Conservation (phyloP, 306 rosid genomes). For the peach (Prunus persica) region DNA sequence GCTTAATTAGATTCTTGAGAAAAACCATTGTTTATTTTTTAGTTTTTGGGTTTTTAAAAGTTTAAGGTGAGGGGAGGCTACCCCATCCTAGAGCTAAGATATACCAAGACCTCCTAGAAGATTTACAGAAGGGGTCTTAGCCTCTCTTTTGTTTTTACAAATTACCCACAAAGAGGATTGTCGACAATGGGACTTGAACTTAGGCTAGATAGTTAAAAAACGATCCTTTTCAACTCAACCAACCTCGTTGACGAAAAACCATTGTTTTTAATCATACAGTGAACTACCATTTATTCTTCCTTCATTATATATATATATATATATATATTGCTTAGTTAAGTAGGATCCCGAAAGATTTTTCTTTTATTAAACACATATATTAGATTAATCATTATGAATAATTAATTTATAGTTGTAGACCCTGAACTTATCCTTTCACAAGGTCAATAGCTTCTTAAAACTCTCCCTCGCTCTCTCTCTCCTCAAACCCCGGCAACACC, state of each 20-base stretch:
- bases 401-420: background rate
- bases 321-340: conserved; percentile 12
- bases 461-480: conserved; percentile 11
- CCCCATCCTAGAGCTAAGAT: fast-evolving
- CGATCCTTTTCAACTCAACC: too few species aligned
- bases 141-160: too few species aligned
- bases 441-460: conserved; percentile 5
- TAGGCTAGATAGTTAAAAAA: fast-evolving
- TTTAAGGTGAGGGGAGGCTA: too few species aligned
- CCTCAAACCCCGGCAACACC: background rate
- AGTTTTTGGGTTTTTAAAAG: too few species aligned
- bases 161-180: too few species aligned
- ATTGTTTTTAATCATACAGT: background rate
- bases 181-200: too few species aligned
- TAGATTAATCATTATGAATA: background rate
- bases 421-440: conserved; percentile 15
- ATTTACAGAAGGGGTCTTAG: too few species aligned
- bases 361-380: background rate
- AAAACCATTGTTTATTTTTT: background rate
- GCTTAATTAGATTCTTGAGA: conserved; percentile 6
- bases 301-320: conserved; percentile 6
- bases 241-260: too few species aligned
- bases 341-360: conserved; percentile 32
- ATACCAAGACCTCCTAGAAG: too few species aligned
- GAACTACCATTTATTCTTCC: conserved; percentile 28